Percentiles rank a stretch among this genome's conserved stretches.
These are phyloP conservation scores for Aureobasidium sp. DNA, from an alignment of 2,329 filamentous ascomycete genomes.

Conservation along the genomic window DNA sequence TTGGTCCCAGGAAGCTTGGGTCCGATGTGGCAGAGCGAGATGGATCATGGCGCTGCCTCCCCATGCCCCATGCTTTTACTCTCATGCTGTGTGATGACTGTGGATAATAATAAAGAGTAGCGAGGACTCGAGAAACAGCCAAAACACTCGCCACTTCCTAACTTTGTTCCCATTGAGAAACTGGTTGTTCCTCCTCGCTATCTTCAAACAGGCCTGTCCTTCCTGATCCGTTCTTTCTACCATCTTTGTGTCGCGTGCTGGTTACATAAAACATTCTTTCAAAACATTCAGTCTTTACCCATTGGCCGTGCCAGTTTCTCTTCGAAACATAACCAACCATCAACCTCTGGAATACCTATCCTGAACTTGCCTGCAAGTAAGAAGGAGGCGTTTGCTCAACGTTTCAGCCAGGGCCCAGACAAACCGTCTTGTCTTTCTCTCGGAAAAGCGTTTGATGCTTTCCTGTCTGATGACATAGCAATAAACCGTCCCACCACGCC, in stretches of 20 bases:
- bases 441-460: conserved; percentile 4
- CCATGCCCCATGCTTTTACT: conserved; percentile 2
- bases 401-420: background rate
- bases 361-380: background rate
- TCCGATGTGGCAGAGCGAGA: conserved; percentile 5
- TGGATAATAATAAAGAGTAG: conserved; percentile 8
- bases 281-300: conserved; percentile 1
- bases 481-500: background rate
- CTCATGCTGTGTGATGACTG: conserved; percentile 6
- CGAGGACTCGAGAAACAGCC: background rate
- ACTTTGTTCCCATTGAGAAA: background rate
- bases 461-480: background rate
- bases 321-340: background rate
- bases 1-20: background rate
- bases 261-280: conserved; percentile 8
- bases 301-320: background rate
- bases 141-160: background rate
- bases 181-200: background rate
- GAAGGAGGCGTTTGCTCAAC: background rate
- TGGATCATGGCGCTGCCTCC: background rate
- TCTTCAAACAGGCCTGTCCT: background rate
- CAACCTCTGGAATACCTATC: background rate
- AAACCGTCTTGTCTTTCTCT: conserved; percentile 5
- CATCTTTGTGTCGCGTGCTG: background rate
- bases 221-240: background rate